Evolutionary conservation across 345 rosid species (phyloP).

Genomic region (Hypericum perforatum): DNA sequence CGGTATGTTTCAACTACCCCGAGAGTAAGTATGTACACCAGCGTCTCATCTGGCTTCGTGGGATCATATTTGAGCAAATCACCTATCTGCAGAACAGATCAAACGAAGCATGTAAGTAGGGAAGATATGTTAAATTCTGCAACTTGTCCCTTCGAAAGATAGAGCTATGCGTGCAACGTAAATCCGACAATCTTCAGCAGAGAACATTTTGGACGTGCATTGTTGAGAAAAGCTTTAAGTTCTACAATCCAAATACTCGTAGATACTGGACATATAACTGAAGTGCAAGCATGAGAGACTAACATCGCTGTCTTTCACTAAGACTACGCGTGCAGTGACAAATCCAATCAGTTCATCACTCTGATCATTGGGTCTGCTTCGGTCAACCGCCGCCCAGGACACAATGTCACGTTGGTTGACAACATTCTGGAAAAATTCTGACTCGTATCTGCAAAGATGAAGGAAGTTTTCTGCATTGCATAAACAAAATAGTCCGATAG

Average conservation of each 20-base stretch:
- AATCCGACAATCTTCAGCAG: no score
- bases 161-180: no score
- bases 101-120: background rate
- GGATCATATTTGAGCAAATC: conserved; percentile 71
- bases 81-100: conserved; percentile 51
- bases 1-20: no score
- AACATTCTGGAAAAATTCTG: conserved; percentile 84
- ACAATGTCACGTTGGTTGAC: conserved; percentile 67
- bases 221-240: no score
- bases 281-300: conserved; percentile 17
- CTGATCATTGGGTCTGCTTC: conserved; percentile 53
- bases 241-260: background rate
- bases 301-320: conserved; percentile 83
- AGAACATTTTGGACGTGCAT: no score
- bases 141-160: no score
- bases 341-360: conserved; percentile 86
- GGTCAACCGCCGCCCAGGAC: conserved; percentile 92
- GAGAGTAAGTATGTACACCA: no score
- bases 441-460: conserved; percentile 64
- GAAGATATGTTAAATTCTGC: no score
- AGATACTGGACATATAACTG: conserved; percentile 8
- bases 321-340: conserved; percentile 67
- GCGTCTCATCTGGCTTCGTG: conserved; percentile 56
- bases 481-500: background rate
- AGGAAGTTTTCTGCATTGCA: conserved; percentile 11